Evolutionary conservation across 345 rosid species (phyloP), one percentile per base, ranked within the genome.

Genomic region (Eucalyptus microcorys): DNA sequence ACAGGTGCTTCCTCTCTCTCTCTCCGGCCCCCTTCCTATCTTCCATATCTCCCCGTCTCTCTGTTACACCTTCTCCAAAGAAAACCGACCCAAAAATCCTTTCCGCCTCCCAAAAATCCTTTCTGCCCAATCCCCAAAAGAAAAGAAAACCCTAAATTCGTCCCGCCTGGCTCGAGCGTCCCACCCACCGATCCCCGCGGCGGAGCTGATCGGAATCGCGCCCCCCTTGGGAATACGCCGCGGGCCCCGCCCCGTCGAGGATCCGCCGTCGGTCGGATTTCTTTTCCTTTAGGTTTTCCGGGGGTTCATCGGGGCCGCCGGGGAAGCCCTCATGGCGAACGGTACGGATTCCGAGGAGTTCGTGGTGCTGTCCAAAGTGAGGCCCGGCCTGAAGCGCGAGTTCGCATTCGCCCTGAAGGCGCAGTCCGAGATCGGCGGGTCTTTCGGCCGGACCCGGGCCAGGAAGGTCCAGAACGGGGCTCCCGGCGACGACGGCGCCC

Each of bases 381-480:
- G 99, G 66, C 92, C 95, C 8, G 96, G 99, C 45, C 87, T 93
- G 64, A 97, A 97, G 94, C 96, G 99, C 14, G 99, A 97, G 91
- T 92, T 96, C 50, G 97, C 94, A 90, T 97, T 96, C 86, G 98
- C 97, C 17, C 90, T 95, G 94, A 94, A 92, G 96, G 94, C 93
- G 24, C 99, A 93, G 88, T 91, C 97, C 24, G 99, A 97, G 97
- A 95, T 97, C 93, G 93, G 93, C 61, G 98, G 97, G 91, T 91
- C 93, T 13, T 43, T 96, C 87, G 99, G 99, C 15, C 95, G 98
- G 86, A 97, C 99, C 10, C 93, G 99, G 42, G 91, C 96, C 48
- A 92, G 93, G 87, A 92, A 87, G 89, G 89, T 37, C 13, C 88
- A 61, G 88, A 87, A 45, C 76, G 91, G 87, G 2, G 87, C 42